Evolutionary conservation across 2,329 filamentous ascomycete species (phyloP), one percentile per base, ranked within the genome.

Genomic region (Bisporella sp.): DNA sequence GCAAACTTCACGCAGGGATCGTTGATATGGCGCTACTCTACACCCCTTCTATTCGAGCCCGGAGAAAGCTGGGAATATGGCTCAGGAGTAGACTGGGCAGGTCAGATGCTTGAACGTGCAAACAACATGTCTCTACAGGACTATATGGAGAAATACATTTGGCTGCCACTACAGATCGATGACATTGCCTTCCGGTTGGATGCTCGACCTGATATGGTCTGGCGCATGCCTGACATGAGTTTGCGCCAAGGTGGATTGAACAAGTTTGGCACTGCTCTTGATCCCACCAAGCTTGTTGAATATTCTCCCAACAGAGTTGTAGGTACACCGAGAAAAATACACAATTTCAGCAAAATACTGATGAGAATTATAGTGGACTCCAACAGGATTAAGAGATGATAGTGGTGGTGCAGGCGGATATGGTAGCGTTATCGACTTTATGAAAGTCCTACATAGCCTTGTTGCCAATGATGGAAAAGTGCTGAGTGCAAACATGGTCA

Each of bases 11-110:
- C 33, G 1, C 40, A 28, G 2, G 46, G 49, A 5, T 42, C 31
- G 29, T 41, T 42, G 28, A 45, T 46, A 29, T 29, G 42, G 28
- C 46, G 47, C 0, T 44, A 9, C 9, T 44, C 31, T 4, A 42
- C 21, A 30, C 81, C 82, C 1, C 64, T 87, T n/a, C 61, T 84
- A 1, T 81, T 82, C 56, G 81, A 86, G 58, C 82, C 83, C 0
- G 82, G 82, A 0, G 73, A 75, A 29, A 69, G 68, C 13, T 28
- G 13, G 33, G 9, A 31, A 21, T 39, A 43, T 12, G n/a, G 74
- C 4, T 68, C 68, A 5, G 64, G 65, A 7, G 65, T 78, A 7
- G 78, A 81, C 59, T 81, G 76, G 77, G 76, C 73, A 0, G 78
- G 78, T 4, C 57, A 75, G 1, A 64, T 71, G 0, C 55, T 81